Evolutionary conservation across 352 stramenopile genomes (phyloP).

Genomic region (Globisporangium mamillatum): DNA sequence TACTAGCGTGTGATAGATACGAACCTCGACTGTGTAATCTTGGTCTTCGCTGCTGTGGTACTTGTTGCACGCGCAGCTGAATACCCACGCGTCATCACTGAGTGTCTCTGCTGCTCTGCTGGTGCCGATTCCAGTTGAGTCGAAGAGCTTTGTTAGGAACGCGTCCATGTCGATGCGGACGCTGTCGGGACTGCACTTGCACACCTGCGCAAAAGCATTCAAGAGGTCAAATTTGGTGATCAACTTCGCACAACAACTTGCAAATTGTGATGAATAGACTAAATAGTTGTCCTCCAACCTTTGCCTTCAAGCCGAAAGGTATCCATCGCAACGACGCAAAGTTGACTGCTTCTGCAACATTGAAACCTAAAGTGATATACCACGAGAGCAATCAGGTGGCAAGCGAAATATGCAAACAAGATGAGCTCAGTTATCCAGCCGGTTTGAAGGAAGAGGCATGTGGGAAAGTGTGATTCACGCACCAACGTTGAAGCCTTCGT

Average conservation of each 20-base stretch:
- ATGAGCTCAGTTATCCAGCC: background rate
- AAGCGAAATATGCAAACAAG: background rate
- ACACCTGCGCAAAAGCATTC: slow-evolving; percentile 31
- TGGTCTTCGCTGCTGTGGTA: slow-evolving; percentile 61
- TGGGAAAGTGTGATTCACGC: background rate
- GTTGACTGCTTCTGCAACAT: slow-evolving; percentile 90
- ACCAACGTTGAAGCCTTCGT: slow-evolving; percentile 90
- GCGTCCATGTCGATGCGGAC: slow-evolving; percentile 86
- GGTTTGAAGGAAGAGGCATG: background rate
- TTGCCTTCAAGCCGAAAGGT: slow-evolving; percentile 68
- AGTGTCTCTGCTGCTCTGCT: slow-evolving; percentile 31
- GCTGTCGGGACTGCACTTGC: slow-evolving; percentile 81
- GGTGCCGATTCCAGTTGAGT: slow-evolving; percentile 20
- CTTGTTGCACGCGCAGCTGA: slow-evolving; percentile 67
- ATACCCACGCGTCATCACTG: slow-evolving; percentile 62
- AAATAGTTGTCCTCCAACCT: slow-evolving; percentile 28
- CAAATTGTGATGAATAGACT: background rate
- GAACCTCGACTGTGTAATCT: slow-evolving; percentile 51
- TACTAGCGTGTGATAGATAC: background rate
- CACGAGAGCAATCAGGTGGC: background rate
- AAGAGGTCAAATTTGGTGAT: background rate
- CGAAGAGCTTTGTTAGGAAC: slow-evolving; percentile 74
- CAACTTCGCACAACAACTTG: background rate
- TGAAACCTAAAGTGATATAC: slow-evolving; percentile 59
- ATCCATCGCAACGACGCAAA: slow-evolving; percentile 89